Conservation (phyloP, 2,329 filamentous ascomycete species). For the Scorias spongiosa region DNA sequence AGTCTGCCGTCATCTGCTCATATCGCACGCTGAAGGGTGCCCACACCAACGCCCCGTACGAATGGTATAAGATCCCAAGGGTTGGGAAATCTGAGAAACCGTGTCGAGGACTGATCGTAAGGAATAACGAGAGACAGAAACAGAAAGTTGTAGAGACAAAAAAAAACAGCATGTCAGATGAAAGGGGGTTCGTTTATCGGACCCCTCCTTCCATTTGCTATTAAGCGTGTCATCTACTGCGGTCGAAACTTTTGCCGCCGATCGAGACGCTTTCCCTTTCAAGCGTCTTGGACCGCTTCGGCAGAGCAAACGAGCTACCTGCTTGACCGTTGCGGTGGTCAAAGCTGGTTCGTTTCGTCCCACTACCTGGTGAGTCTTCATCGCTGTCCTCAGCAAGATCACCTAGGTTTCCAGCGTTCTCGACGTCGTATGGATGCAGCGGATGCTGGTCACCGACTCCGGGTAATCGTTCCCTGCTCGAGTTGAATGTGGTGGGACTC, state of each 20-base stretch:
- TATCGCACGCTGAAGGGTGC: too few relatives aligned
- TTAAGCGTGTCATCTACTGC: background rate
- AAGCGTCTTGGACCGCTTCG: slow-evolving; percentile 14
- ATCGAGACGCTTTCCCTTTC: slow-evolving; percentile 6
- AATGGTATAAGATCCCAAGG: too few relatives aligned
- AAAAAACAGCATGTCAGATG: too few relatives aligned
- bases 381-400: slow-evolving; percentile 69
- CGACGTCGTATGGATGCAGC: slow-evolving; percentile 80
- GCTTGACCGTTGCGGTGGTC: background rate
- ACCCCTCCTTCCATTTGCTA: too few relatives aligned
- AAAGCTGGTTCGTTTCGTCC: background rate
- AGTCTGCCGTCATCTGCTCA: too few relatives aligned
- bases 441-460: slow-evolving; percentile 52
- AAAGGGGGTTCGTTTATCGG: too few relatives aligned
- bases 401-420: slow-evolving; percentile 48
- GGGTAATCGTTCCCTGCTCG: slow-evolving; percentile 10
- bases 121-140: too few relatives aligned
- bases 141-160: too few relatives aligned
- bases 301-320: slow-evolving; percentile 8
- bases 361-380: slow-evolving; percentile 30
- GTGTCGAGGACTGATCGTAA: too few relatives aligned
- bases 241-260: slow-evolving; percentile 12
- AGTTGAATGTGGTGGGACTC: slow-evolving; percentile 36
- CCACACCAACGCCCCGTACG: too few relatives aligned
- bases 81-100: too few relatives aligned